Base-by-base conservation (phyloP, 2,329 filamentous ascomycete species). In the Passalora sequoiae region DNA sequence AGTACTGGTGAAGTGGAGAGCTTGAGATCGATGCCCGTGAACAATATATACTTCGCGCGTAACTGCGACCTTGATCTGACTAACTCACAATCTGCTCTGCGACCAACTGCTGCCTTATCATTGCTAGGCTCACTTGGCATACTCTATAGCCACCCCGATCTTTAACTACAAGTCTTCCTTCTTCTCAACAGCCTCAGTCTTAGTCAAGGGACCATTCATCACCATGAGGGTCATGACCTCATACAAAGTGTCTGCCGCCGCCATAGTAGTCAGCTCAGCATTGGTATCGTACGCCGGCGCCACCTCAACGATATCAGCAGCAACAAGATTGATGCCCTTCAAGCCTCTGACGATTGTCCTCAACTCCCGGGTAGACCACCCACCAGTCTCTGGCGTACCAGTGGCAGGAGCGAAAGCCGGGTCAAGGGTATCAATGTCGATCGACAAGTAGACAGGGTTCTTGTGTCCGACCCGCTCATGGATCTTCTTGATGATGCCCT, bases 371-470 rank as follows among this genome's bases (percentile, higher is more conserved):
- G 84, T 87, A 1, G 78, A 80, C 83, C 84, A 87, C 2, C 84
- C 83, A 7, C 84, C 83, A 1, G 83, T 86, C 70, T 87, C 83
- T 1, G 83, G 84, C 0, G 84, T 87, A 6, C 84, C 84, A 0
- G 83, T 87, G 0, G 81, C 83, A 9, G 83, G 84, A 0, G 84
- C 84, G 55, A 86, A 91, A 4, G 86, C 86, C 6, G 89, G 88
- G 61, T 94, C 88, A 3, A 94, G 72, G 0, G 86, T 89, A 60
- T 94, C 88, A 56, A 94, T 94, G 60, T 95, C 89, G 35, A 94
- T 82, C 5, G 80, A 86, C 22, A 94, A 68, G 60, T 94, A 94
- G 0, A 92, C 84, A 0, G 86, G 86, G 48, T 80, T 81, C 41
- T 75, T 73, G 16, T 81, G 58, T 9, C 60, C 56, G 13, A 94